Percentiles rank a stretch among this genome's conserved stretches.
These are phyloP conservation scores for Calonectria pauciramosa DNA, from an alignment of 2,329 filamentous ascomycete species.

Conservation along the genomic window DNA sequence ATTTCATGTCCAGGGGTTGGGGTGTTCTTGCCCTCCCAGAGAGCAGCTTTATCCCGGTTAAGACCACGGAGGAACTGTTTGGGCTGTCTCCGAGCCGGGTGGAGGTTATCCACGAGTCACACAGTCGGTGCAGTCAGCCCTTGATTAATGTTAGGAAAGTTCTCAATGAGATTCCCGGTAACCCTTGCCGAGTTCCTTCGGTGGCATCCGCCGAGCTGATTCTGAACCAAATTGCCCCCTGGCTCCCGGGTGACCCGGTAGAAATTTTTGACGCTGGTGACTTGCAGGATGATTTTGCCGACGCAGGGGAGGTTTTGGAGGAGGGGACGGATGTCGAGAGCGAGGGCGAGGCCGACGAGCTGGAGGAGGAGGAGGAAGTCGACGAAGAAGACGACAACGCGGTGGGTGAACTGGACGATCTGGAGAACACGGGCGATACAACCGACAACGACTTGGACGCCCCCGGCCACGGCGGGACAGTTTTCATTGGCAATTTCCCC, in stretches of 20 bases:
- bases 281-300: slow-evolving; percentile 28
- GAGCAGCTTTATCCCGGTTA: slow-evolving; percentile 57
- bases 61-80: slow-evolving; percentile 51
- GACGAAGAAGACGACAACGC: slow-evolving; percentile 34
- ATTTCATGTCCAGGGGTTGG: slow-evolving; percentile 56
- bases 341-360: slow-evolving; percentile 34
- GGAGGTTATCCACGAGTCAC: slow-evolving; percentile 32
- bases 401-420: slow-evolving; percentile 34
- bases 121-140: slow-evolving; percentile 30
- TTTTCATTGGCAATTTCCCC: not conserved
- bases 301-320: slow-evolving; percentile 29
- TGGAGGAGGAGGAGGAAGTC: slow-evolving; percentile 37
- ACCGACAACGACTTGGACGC: slow-evolving; percentile 32
- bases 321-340: slow-evolving; percentile 36
- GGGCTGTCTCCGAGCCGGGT: slow-evolving; percentile 43
- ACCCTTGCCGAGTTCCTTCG: slow-evolving; percentile 44
- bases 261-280: slow-evolving; percentile 25
- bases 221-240: slow-evolving; percentile 31
- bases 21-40: slow-evolving; percentile 62
- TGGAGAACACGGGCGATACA: slow-evolving; percentile 35
- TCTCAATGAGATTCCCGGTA: slow-evolving; percentile 46
- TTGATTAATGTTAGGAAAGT: slow-evolving; percentile 46
- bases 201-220: slow-evolving; percentile 7
- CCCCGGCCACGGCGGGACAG: not conserved
- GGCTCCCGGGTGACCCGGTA: slow-evolving; percentile 23